These are phyloP conservation scores for Pseudogymnoascus sp. DNA, from an alignment of 2,329 filamentous ascomycete genomes.

Conservation along the genomic window DNA sequence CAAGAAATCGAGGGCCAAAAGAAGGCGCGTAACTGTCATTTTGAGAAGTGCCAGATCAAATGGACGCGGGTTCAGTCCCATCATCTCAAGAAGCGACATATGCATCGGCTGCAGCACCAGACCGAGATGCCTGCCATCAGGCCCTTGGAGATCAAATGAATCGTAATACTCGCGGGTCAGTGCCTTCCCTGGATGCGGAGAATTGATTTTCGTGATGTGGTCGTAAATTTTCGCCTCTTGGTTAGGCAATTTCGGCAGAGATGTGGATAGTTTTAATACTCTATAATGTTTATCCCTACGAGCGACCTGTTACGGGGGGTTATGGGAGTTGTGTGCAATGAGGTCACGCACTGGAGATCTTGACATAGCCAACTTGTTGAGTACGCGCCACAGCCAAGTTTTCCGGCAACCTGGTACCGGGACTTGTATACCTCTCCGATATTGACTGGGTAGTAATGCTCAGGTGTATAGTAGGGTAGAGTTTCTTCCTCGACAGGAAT, in stretches of 20 bases:
- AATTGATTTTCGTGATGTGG: constrained; percentile 21
- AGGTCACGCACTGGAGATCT: constrained; percentile 17
- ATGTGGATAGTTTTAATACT: constrained; percentile 14
- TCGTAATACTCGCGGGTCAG: constrained; percentile 29
- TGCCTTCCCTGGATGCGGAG: constrained; percentile 27
- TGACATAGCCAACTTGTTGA: constrained; percentile 20
- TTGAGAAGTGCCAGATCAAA: constrained; percentile 18
- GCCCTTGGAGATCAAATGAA: constrained; percentile 26
- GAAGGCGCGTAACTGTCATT: constrained; percentile 11
- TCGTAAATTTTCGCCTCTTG: constrained; percentile 27
- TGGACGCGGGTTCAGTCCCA: constrained; percentile 9
- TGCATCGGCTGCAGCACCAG: constrained; percentile 20
- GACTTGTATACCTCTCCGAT: constrained; percentile 16
- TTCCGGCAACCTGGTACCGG: constrained; percentile 18
- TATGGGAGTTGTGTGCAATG: constrained; percentile 15
- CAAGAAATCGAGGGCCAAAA: constrained; percentile 22
- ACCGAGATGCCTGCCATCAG: constrained; percentile 18
- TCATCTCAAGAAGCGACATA: constrained; percentile 14
- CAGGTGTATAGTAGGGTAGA: not conserved
- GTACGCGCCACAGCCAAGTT: constrained; percentile 18
- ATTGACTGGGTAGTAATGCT: constrained; percentile 15
- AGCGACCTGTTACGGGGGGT: constrained; percentile 15
- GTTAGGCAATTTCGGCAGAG: not conserved
- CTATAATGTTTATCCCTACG: constrained; percentile 14
- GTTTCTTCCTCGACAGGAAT: not conserved